Evolutionary conservation across 345 rosid species (phyloP).

Genomic region (Arabidopsis thaliana): TAIR10.1 NC_003070.9:4984501-4985000

Average conservation of each 20-base stretch:
- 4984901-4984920: neutral
- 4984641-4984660: constrained; percentile 48
- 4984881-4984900: constrained; percentile 9
- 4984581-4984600: neutral
- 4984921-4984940: constrained; percentile 12
- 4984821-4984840: neutral
- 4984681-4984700: constrained; percentile 91
- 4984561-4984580: neutral
- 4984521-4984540: constrained; percentile 43
- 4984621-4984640: constrained; percentile 51
- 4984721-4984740: constrained; percentile 77
- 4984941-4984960: neutral
- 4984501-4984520: constrained; percentile 52
- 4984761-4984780: neutral
- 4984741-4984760: constrained; percentile 58
- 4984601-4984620: constrained; percentile 15
- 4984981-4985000: constrained; percentile 1
- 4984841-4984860: constrained; percentile 13
- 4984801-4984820: constrained; percentile 1
- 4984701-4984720: constrained; percentile 95
- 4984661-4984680: constrained; percentile 50
- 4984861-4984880: constrained; percentile 8
- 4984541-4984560: constrained; percentile 53
- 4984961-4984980: constrained; percentile 1
- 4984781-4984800: neutral